A percentile compares a stretch with the other conserved stretches of the same genome.
phyloP scores from a whole-genome alignment of 305 asterid genomes.

The Petunia hybrid region DNA sequence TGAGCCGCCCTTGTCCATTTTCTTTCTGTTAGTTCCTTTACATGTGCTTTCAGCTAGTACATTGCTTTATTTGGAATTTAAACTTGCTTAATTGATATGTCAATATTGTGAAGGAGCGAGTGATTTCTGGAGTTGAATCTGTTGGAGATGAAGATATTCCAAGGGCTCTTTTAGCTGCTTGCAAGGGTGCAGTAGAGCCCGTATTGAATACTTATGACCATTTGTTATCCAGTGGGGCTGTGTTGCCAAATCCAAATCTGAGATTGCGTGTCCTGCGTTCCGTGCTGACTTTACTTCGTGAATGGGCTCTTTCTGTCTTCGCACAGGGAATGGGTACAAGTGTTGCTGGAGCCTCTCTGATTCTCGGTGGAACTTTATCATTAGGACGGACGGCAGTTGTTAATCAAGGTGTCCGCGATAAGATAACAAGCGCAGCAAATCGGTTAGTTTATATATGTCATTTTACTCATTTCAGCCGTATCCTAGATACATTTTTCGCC shows the following conservation, averaged over 20 bases:
- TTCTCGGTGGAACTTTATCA: constrained; percentile 78
- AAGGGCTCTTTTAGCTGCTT: constrained; percentile 88
- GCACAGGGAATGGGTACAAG: constrained; percentile 88
- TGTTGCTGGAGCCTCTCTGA: constrained; percentile 80
- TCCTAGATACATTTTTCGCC: constrained; percentile 7
- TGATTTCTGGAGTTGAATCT: constrained; percentile 69
- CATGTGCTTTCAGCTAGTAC: constrained; percentile 16
- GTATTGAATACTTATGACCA: constrained; percentile 86
- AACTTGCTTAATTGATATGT: neutral
- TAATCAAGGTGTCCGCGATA: constrained; percentile 87
- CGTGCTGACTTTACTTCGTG: constrained; percentile 82
- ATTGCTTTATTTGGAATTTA: constrained; percentile 17
- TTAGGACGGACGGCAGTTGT: constrained; percentile 61
- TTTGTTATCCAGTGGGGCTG: constrained; percentile 75
- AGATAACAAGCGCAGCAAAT: constrained; percentile 84
- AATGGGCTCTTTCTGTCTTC: constrained; percentile 80
- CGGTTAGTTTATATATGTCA: constrained; percentile 54
- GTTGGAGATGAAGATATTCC: constrained; percentile 95
- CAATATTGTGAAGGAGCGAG: constrained; percentile 62
- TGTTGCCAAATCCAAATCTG: constrained; percentile 71
- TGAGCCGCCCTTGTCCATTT: neutral
- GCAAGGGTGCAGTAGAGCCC: constrained; percentile 89
- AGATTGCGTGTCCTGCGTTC: constrained; percentile 89
- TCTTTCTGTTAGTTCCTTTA: constrained; percentile 8
- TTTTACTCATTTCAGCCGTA: constrained; percentile 1